Base-by-base conservation (phyloP, 306 rosid genomes). In the Crotalaria pallida region DNA sequence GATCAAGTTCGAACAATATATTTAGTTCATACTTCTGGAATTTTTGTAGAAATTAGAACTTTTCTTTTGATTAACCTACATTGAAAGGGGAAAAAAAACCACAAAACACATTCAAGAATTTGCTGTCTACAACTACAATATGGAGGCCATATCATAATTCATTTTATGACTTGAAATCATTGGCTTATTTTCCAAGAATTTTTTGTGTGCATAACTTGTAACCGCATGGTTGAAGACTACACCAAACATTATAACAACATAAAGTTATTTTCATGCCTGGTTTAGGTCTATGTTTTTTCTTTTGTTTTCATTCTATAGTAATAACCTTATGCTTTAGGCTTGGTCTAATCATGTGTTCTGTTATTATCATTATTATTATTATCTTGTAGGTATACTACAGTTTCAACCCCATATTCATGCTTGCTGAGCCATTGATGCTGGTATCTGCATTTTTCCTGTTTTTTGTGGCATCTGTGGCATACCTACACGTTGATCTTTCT, bases 351-450 rank as follows among this genome's bases (percentile, higher is more conserved):
- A 3, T 72, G 51, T 4, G 57, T 69, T 68, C 40, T 23, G 17
- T 71, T 17, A 19, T 22, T 62, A 18, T 76, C 7, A 34, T 34
- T 34, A 10, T 10, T 29, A 3, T 29, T 29, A 3, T 29, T 29
- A 3, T 47, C 27, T 69, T 48, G 52, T 83, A 94, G 99, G 95
- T 94, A 18, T 80, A 88, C 91, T 94, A 94, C 87, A 86, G 43
- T 62, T 94, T 91, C 72, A 88, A 87, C 78, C 96, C 96, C 17
- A 67, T 91, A 40, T 94, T 91, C 80, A 91, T 94, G 99, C 88
- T 94, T 63, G 99, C 96, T 12, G 97, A 94, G 82, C 99, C 99
- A 27, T 74, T 94, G 31, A 91, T 94, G 99, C 81, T 94, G 87
- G 84, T 21, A 23, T 69, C 87, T 72, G 86, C 79, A 22, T 88